A percentile compares a stretch with the other conserved stretches of the same genome.
Evolutionary conservation across 805 yeast genomes (phyloP).

Genomic region (Saccharomycopsis schoenii): DNA sequence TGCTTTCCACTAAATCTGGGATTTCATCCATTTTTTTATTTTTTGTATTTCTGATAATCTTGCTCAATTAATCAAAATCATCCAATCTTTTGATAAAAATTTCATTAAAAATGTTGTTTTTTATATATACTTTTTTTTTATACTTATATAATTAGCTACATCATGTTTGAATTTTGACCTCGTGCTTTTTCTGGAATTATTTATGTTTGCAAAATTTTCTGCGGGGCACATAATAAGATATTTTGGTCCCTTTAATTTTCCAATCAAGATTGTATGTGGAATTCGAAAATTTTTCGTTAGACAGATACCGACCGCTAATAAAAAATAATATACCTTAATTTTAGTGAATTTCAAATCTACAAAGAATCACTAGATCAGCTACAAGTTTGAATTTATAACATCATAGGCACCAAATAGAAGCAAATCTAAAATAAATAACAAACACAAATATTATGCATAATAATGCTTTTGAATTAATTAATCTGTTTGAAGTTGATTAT

Average conservation of each 20-base stretch:
- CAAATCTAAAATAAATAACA: neutral
- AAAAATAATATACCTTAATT: too few relatives aligned
- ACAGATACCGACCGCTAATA: too few relatives aligned
- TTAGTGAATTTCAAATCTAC: too few relatives aligned
- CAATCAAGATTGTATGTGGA: too few relatives aligned
- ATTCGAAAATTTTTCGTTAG: too few relatives aligned
- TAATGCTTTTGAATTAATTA: slow-evolving; percentile 30
- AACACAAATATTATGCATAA: neutral
- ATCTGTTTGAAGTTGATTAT: slow-evolving; percentile 57
- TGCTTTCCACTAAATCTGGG: slow-evolving; percentile 28
- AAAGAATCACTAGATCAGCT: too few relatives aligned
- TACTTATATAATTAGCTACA: neutral
- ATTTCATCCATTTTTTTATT: slow-evolving; percentile 20
- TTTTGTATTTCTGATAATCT: neutral
- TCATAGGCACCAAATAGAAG: neutral
- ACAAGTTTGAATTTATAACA: neutral
- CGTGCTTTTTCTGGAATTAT: neutral
- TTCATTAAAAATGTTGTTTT: too few relatives aligned
- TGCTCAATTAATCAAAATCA: neutral
- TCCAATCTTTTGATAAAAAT: too few relatives aligned
- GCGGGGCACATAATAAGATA: too few relatives aligned
- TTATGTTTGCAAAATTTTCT: too few relatives aligned
- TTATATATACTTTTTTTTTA: too few relatives aligned
- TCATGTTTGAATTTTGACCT: neutral
- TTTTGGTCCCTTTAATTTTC: too few relatives aligned